A percentile compares a stretch with the other conserved stretches of the same genome.
phyloP scores from a whole-genome alignment of 2,329 filamentous ascomycete species.

The Ceratocystis huliohia region DNA sequence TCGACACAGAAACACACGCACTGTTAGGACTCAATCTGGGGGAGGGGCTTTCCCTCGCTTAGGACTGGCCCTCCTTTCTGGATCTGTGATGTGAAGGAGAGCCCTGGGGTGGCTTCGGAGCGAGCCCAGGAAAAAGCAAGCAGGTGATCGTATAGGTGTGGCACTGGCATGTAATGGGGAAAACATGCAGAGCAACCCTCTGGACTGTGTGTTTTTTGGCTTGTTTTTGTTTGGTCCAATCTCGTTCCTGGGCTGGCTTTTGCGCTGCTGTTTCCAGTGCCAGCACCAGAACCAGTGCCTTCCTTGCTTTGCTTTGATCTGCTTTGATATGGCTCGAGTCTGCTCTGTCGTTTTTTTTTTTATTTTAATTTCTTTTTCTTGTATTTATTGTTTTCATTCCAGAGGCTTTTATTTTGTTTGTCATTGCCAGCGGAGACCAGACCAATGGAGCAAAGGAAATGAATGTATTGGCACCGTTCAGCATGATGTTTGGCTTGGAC shows the following conservation, averaged over 20 bases:
- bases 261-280: neutral
- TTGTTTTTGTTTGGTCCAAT: neutral
- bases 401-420: too few species aligned
- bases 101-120: neutral
- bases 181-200: neutral
- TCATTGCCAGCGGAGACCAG: too few species aligned
- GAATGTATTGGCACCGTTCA: neutral
- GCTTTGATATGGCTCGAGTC: neutral
- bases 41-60: neutral
- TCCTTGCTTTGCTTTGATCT: neutral
- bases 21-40: neutral
- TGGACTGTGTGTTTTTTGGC: neutral
- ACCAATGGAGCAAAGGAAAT: too few species aligned
- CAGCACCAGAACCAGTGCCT: neutral
- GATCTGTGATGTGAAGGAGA: too few species aligned
- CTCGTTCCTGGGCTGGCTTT: too few species aligned
- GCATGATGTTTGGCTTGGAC: neutral
- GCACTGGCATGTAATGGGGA: neutral
- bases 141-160: neutral
- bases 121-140: neutral
- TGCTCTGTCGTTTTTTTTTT: neutral
- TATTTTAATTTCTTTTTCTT: neutral
- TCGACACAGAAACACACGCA: too few species aligned
- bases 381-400: neutral
- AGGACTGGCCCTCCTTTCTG: too few species aligned